Percentiles rank a stretch among this genome's conserved stretches.
Conservation (phyloP, 1,139 yeast genomes). For the Barnettozyma hawaiiensis region DNA sequence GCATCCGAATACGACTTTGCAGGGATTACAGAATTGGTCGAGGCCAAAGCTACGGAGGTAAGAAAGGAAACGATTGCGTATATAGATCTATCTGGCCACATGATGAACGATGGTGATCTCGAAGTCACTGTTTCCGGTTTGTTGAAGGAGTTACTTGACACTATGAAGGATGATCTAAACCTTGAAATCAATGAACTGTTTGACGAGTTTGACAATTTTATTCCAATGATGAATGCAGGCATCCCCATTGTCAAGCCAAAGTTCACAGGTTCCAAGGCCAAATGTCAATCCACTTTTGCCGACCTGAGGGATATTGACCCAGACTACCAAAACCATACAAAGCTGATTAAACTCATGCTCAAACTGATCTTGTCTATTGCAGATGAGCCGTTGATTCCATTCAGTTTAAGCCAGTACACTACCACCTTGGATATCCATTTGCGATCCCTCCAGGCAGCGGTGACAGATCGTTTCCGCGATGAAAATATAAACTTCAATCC, state of each 20-base stretch:
- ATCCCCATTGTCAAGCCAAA: slow-evolving; percentile 60
- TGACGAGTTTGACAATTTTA: slow-evolving; percentile 54
- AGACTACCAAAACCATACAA: slow-evolving; percentile 49
- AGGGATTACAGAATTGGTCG: slow-evolving; percentile 80
- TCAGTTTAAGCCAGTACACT: slow-evolving; percentile 48
- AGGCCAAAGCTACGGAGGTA: slow-evolving; percentile 47
- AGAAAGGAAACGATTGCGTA: slow-evolving; percentile 63
- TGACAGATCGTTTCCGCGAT: slow-evolving; percentile 23
- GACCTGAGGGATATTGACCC: slow-evolving; percentile 53
- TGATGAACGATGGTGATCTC: slow-evolving; percentile 45
- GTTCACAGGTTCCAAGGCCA: slow-evolving; percentile 28
- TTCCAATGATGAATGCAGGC: slow-evolving; percentile 53
- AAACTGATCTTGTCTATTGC: slow-evolving; percentile 48
- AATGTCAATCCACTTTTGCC: slow-evolving; percentile 65
- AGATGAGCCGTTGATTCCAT: slow-evolving; percentile 77
- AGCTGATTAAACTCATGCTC: slow-evolving; percentile 54
- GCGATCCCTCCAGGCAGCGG: slow-evolving; percentile 45
- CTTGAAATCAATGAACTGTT: slow-evolving; percentile 27
- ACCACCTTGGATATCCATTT: slow-evolving; percentile 39
- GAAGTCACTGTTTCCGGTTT: slow-evolving; percentile 64
- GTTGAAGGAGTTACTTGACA: slow-evolving; percentile 37
- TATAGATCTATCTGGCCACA: slow-evolving; percentile 70
- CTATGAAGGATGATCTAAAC: slow-evolving; percentile 22
- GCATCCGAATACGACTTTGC: slow-evolving; percentile 79
- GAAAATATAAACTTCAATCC: slow-evolving; percentile 27